Conservation (phyloP, 495 filamentous ascomycete species). For the Trypethelium eluteriae region DNA sequence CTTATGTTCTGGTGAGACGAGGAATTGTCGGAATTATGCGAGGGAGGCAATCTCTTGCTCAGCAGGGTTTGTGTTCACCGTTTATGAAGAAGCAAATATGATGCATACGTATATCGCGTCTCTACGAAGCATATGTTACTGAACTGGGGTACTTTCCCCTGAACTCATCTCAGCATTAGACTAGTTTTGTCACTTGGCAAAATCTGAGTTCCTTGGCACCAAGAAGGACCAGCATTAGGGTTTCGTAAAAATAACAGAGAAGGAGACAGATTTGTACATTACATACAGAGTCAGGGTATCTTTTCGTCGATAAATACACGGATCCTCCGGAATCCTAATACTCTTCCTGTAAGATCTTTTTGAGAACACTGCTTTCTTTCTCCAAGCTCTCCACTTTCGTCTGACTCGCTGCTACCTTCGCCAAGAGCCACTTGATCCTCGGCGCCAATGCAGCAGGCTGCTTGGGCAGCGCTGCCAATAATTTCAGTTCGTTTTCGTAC, state of each 20-base stretch:
- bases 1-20: not conserved
- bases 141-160: too few relatives aligned
- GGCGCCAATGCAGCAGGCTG: slow-evolving; percentile 54
- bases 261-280: not conserved
- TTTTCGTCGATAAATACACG: not conserved
- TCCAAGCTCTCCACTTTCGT: slow-evolving; percentile 68
- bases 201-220: too few relatives aligned
- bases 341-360: slow-evolving; percentile 49
- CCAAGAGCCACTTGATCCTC: slow-evolving; percentile 62
- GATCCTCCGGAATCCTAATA: slow-evolving; percentile 19
- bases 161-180: too few relatives aligned
- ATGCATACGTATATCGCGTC: too few relatives aligned
- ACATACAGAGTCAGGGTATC: not conserved
- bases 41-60: not conserved
- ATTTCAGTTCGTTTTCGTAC: slow-evolving; percentile 66
- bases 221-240: not conserved
- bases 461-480: slow-evolving; percentile 53
- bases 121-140: too few relatives aligned
- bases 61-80: too few relatives aligned
- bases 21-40: not conserved
- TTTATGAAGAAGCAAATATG: too few relatives aligned
- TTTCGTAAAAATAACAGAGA: not conserved
- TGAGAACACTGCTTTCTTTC: slow-evolving; percentile 58
- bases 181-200: too few relatives aligned
- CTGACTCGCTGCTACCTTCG: slow-evolving; percentile 65